Conservation (phyloP, 148 eudicot species). For the Cornus suecica region DNA sequence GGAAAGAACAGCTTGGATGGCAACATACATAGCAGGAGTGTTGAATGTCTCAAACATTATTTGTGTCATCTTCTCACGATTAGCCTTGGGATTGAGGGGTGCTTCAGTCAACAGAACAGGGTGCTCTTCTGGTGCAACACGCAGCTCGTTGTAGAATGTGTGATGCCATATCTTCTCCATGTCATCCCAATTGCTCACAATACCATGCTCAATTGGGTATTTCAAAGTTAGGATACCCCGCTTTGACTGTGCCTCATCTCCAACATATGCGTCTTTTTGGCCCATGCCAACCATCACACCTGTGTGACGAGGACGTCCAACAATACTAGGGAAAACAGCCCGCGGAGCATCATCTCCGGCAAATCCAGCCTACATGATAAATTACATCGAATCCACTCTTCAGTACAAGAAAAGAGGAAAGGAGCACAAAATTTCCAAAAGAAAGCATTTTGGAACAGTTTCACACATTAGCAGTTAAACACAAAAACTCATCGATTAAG, state of each 20-base stretch:
- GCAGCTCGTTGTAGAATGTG: conserved; percentile 86
- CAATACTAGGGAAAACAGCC: conserved; percentile 88
- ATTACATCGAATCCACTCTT: background rate
- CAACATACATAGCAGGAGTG: conserved; percentile 80
- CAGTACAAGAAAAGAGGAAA: background rate
- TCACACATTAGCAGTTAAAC: background rate
- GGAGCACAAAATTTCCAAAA: background rate
- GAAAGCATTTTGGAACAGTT: background rate
- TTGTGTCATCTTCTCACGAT: conserved; percentile 91
- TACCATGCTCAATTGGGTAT: conserved; percentile 90
- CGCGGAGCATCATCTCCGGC: conserved; percentile 94
- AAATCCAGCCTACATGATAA: conserved; percentile 73
- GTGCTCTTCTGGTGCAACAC: conserved; percentile 93
- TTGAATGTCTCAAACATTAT: conserved; percentile 90
- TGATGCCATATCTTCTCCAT: conserved; percentile 97
- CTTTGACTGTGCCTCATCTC: conserved; percentile 92
- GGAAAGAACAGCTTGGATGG: conserved; percentile 78
- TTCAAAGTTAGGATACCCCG: conserved; percentile 80
- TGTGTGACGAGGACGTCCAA: conserved; percentile 87
- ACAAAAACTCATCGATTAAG: background rate
- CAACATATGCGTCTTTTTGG: conserved; percentile 84
- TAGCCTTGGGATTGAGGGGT: conserved; percentile 92
- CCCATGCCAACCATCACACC: conserved; percentile 98
- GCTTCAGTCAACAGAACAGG: conserved; percentile 84
- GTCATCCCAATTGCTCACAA: conserved; percentile 93